A percentile compares a stretch with the other conserved stretches of the same genome.
These are phyloP conservation scores for Medicago arabica DNA, from an alignment of 306 rosid species.

Conservation along the genomic window DNA sequence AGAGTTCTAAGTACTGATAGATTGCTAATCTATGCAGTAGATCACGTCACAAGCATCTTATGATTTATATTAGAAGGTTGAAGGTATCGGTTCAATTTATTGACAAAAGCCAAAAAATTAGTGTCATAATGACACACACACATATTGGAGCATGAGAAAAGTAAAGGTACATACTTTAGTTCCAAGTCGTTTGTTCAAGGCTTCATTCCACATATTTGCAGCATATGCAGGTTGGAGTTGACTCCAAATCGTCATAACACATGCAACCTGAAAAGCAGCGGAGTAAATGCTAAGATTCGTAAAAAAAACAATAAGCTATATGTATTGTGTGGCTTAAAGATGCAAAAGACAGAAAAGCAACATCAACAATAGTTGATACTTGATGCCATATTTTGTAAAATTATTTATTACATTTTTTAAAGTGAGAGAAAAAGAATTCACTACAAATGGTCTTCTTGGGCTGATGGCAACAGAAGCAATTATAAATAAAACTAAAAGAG, in stretches of 20 bases:
- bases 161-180: conserved; percentile 62
- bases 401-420: conserved; percentile 4
- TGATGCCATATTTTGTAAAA: neutral
- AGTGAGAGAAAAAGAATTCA: conserved; percentile 13
- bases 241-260: conserved; percentile 95
- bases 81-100: conserved; percentile 8
- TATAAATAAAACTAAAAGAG: neutral
- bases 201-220: conserved; percentile 97
- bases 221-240: conserved; percentile 89
- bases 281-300: conserved; percentile 37
- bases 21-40: conserved; percentile 18
- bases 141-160: conserved; percentile 3
- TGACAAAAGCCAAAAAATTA: conserved; percentile 13
- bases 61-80: conserved; percentile 11
- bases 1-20: neutral
- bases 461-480: conserved; percentile 1
- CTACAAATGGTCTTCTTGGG: conserved; percentile 4
- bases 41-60: conserved; percentile 36
- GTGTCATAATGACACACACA: neutral
- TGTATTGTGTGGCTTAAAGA: conserved; percentile 24
- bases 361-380: neutral
- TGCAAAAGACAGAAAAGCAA: neutral
- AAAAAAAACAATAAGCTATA: conserved; percentile 13
- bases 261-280: conserved; percentile 77
- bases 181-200: conserved; percentile 91